phyloP scores from a whole-genome alignment of 306 rosid species.

The Chamaecrista fasciculata region DNA sequence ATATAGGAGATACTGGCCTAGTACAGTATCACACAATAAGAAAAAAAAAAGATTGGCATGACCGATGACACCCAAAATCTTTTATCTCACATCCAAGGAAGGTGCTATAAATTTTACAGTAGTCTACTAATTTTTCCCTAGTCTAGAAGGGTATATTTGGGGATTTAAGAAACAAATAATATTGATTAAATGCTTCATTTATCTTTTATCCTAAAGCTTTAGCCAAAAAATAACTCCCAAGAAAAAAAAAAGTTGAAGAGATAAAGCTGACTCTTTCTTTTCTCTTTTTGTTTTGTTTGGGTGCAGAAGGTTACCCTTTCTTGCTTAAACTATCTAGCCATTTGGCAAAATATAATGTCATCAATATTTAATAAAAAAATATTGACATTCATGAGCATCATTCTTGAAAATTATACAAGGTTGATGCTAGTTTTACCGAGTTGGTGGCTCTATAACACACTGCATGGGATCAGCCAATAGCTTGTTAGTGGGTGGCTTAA shows the following conservation, averaged over 20 bases:
- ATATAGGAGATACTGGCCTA: too few relatives aligned
- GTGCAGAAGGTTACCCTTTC: too few relatives aligned
- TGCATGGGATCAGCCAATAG: slow-evolving; percentile 57
- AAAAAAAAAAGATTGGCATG: too few relatives aligned
- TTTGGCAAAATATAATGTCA: background rate
- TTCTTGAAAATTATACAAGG: background rate
- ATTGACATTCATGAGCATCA: slow-evolving; percentile 21
- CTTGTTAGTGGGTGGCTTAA: slow-evolving; percentile 60
- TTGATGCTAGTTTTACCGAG: slow-evolving; percentile 9
- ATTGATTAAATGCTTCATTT: too few relatives aligned
- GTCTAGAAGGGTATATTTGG: too few relatives aligned
- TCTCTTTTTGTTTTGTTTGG: too few relatives aligned
- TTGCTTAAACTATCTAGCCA: background rate
- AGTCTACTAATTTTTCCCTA: too few relatives aligned
- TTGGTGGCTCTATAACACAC: slow-evolving; percentile 56
- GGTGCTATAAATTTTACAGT: too few relatives aligned
- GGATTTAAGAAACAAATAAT: too few relatives aligned
- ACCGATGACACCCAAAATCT: too few relatives aligned
- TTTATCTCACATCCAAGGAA: too few relatives aligned
- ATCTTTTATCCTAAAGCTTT: background rate
- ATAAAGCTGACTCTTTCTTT: background rate
- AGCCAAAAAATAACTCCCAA: background rate
- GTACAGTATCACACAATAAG: too few relatives aligned
- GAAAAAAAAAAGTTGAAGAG: background rate
- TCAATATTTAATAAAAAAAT: slow-evolving; percentile 1